A percentile compares a stretch with the other conserved stretches of the same genome.
Conservation (phyloP, 2,329 filamentous ascomycete species). For the Stachybotrys chlorohalonatus region DNA sequence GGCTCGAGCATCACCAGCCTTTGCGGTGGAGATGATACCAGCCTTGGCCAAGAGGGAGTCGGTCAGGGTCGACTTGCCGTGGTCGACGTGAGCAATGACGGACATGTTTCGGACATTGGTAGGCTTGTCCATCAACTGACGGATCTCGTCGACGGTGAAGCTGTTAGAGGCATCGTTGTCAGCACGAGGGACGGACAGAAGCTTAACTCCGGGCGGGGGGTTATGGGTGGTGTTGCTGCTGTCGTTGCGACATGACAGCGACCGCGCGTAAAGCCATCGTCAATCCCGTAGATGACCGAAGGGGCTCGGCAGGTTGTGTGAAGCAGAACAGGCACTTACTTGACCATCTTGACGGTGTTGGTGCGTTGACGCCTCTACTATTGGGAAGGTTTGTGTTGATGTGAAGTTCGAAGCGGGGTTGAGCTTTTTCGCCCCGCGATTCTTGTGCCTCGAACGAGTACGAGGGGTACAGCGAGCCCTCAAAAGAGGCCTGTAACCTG, state of each 20-base stretch:
- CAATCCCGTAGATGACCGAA: too few species aligned
- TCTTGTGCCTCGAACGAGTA: constrained; percentile 10
- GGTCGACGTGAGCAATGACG: constrained; percentile 99
- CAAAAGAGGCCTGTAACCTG: constrained; percentile 3
- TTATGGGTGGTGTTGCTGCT: too few species aligned
- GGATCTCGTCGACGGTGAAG: constrained; percentile 97
- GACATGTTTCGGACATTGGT: constrained; percentile 89
- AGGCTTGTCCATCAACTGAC: constrained; percentile 69
- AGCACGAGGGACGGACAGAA: constrained; percentile 26
- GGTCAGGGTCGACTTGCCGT: constrained; percentile 99
- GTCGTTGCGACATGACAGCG: background rate
- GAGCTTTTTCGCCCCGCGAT: constrained; percentile 32
- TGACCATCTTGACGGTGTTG: constrained; percentile 97
- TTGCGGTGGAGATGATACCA: constrained; percentile 97
- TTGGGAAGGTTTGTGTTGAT: constrained; percentile 19
- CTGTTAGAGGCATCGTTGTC: constrained; percentile 47
- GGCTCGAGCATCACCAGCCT: constrained; percentile 91
- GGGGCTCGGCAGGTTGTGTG: constrained; percentile 1
- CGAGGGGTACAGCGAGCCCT: constrained; percentile 9
- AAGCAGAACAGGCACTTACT: constrained; percentile 58
- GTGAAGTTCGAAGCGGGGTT: constrained; percentile 36
- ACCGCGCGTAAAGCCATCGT: background rate
- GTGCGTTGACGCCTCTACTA: constrained; percentile 26
- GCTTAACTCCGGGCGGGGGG: constrained; percentile 30
- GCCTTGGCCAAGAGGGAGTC: constrained; percentile 98